These are phyloP conservation scores for Pyrenochaeta sp. DNA, from an alignment of 2,329 filamentous ascomycete genomes.

Conservation along the genomic window DNA sequence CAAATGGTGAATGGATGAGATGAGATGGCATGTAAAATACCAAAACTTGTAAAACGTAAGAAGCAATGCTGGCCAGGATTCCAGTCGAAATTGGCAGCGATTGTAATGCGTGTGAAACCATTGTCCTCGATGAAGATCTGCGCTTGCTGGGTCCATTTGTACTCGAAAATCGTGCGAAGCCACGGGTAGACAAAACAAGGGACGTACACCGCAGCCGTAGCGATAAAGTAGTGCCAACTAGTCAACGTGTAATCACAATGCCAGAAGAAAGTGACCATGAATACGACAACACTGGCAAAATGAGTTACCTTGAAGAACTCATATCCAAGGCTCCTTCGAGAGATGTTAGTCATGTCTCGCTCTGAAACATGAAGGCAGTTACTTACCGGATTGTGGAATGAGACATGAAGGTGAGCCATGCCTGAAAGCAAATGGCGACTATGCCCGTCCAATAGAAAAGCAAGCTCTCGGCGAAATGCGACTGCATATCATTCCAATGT, in stretches of 20 bases:
- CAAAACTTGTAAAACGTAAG: conserved; percentile 59
- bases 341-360: not conserved
- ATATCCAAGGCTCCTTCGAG: conserved; percentile 61
- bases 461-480: conserved; percentile 53
- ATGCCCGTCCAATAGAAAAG: conserved; percentile 66
- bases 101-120: conserved; percentile 27
- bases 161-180: conserved; percentile 58
- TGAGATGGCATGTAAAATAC: conserved; percentile 53
- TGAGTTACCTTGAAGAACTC: conserved; percentile 70
- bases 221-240: conserved; percentile 68
- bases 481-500: conserved; percentile 58
- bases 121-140: conserved; percentile 42
- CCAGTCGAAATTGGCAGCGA: conserved; percentile 55
- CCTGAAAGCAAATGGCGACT: conserved; percentile 61
- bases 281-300: conserved; percentile 61
- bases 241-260: conserved; percentile 61
- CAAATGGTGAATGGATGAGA: conserved; percentile 66
- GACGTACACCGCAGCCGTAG: conserved; percentile 61
- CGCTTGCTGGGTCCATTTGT: conserved; percentile 59
- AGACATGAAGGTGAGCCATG: conserved; percentile 65
- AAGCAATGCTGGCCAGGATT: conserved; percentile 64
- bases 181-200: conserved; percentile 57
- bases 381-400: conserved; percentile 59
- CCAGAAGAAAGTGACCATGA: conserved; percentile 68
- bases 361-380: not conserved